Conservation (phyloP, 495 filamentous ascomycete genomes). For the Physcia stellaris region DNA sequence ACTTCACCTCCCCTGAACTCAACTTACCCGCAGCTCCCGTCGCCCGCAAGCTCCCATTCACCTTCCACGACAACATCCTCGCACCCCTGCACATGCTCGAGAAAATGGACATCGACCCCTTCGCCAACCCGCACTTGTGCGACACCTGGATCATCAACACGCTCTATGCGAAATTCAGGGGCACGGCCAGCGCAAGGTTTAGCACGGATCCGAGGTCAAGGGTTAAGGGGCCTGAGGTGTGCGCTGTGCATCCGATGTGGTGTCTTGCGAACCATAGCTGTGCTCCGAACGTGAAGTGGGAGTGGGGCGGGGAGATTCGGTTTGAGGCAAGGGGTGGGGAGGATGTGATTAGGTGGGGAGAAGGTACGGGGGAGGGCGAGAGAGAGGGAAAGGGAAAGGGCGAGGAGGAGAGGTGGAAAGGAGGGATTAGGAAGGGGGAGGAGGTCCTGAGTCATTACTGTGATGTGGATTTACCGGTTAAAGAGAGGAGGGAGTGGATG, state of each 20-base stretch:
- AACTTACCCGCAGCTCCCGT: not conserved
- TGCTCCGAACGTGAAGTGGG: constrained; percentile 87
- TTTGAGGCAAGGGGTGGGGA: constrained; percentile 35
- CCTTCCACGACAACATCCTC: constrained; percentile 72
- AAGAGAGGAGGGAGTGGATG: constrained; percentile 79
- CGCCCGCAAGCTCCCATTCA: constrained; percentile 53
- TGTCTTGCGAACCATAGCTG: constrained; percentile 86
- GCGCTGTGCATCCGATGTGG: constrained; percentile 64
- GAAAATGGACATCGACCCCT: constrained; percentile 84
- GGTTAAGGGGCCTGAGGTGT: constrained; percentile 66
- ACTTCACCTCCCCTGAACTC: constrained; percentile 30
- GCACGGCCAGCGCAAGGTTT: constrained; percentile 74
- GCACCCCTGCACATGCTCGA: constrained; percentile 73
- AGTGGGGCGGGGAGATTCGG: constrained; percentile 76
- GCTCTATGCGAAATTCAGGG: constrained; percentile 83
- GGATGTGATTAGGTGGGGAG: constrained; percentile 32
- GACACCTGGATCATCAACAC: constrained; percentile 94
- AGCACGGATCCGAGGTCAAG: too few relatives aligned
- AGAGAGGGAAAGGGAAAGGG: constrained; percentile 7
- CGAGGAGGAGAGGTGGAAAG: constrained; percentile 17
- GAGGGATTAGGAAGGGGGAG: constrained; percentile 58
- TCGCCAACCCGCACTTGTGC: constrained; percentile 43
- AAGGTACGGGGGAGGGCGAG: constrained; percentile 7
- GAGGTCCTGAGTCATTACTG: constrained; percentile 93
- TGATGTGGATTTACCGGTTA: constrained; percentile 65